Evolutionary conservation across 2,329 filamentous ascomycete species (phyloP).

Genomic region (Penicillium sp.): DNA sequence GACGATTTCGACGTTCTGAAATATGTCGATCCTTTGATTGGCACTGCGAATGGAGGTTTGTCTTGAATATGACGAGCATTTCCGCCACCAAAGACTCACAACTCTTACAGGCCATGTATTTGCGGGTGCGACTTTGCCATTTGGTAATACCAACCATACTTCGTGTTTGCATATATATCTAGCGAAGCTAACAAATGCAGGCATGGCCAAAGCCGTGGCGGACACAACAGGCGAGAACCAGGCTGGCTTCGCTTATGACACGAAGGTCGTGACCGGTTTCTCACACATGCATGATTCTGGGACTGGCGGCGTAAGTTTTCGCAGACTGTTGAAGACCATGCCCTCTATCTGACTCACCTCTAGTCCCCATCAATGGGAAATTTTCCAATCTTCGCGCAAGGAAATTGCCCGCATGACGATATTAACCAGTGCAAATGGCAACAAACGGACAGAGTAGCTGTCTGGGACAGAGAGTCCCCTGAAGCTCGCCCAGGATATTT

Average conservation of each 20-base stretch:
- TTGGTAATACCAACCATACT: conserved; percentile 32
- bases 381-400: conserved; percentile 69
- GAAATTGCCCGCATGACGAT: conserved; percentile 59
- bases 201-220: conserved; percentile 56
- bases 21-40: conserved; percentile 54
- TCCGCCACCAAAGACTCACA: not conserved
- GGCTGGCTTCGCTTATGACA: conserved; percentile 56
- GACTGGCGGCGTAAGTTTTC: conserved; percentile 45
- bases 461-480: conserved; percentile 52
- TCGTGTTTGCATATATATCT: not conserved
- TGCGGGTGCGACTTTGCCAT: conserved; percentile 55
- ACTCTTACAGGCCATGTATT: conserved; percentile 52
- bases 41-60: conserved; percentile 50
- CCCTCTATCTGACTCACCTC: not conserved
- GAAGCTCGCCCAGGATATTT: conserved; percentile 65
- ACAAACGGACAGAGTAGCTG: conserved; percentile 49
- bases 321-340: not conserved
- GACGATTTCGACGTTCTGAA: conserved; percentile 36
- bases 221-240: conserved; percentile 55
- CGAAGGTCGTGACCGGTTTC: conserved; percentile 52
- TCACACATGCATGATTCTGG: conserved; percentile 53
- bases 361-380: conserved; percentile 63
- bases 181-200: conserved; percentile 19
- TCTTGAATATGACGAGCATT: not conserved
- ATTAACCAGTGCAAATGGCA: conserved; percentile 62